Base-by-base conservation (phyloP, 176 grass and related monocot genomes). In the Guadua angustifolia region DNA sequence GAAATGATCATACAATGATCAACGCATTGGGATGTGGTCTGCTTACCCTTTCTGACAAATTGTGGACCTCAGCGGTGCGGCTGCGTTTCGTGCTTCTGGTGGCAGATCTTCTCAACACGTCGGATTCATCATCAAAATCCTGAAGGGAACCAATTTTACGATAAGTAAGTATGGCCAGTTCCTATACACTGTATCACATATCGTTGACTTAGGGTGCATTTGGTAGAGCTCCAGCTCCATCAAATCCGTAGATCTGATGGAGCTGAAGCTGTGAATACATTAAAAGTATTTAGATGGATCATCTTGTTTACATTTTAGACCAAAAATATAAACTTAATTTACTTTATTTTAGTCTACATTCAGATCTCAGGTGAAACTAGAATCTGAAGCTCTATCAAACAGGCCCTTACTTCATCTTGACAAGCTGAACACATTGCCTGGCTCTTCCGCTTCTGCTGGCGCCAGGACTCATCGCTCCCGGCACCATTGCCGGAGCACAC, bases 41-140 rank as follows among this genome's bases (percentile, higher is more conserved):
- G 14, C 90, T 93, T 73, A 93, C 95, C 85, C 92, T 90, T 93
- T 98, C 95, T 61, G 93, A 95, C 68, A 98, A 88, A 89, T 95
- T 98, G 74, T 98, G 95, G 64, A 95, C 95, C 82, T 95, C 88
- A 2, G 95, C 87, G 5, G 87, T 90, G 82, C 91, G 89, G 45
- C 87, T 93, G 79, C 93, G 86, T 85, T 95, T 98, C 38, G 80
- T 61, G 64, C 86, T 80, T 73, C 71, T 86, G 51, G 62, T 64
- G 66, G 68, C 80, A 32, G 78, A 86, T 74, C 73, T 88, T 83
- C 58, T 82, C 70, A 83, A 55, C 12, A 14, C 82, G 47, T 45
- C 67, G 3, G 87, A 87, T 45, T 91, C 91, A 77, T 98, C 92
- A n/a, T 92, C 83, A 66, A 66, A 33, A 73, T 86, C 88, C 88